Evolutionary conservation across 2,329 filamentous ascomycete genomes (phyloP), one percentile per base, ranked within the genome.

Genomic region (Aspergillus alliaceus): DNA sequence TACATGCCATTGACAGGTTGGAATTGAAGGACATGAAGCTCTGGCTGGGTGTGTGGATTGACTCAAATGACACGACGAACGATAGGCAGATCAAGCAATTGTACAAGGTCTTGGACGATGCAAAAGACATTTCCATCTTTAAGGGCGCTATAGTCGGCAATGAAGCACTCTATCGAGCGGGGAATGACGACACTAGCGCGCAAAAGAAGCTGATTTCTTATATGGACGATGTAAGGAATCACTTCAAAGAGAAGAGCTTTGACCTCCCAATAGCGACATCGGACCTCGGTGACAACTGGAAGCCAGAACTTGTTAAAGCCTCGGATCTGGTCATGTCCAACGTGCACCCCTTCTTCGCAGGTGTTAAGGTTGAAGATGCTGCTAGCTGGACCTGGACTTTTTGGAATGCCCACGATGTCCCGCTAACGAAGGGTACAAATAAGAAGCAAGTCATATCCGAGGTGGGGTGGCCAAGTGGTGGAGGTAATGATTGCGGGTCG

Each of bases 271-370:
- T 98, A 12, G 90, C 92, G 1, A 96, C 91, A 0, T 92, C 90
- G 0, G 93, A 98, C 71, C 82, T 98, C 0, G 93, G 93, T 25
- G 88, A 95, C 67, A 89, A 93, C 67, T 98, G 93, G 93, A 88
- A 86, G 2, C 69, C 81, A 0, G 79, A 81, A 2, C 84, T 98
- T 18, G 90, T 89, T 0, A 66, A 77, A 4, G 81, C 86, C 51
- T 90, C 91, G 40, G 93, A 98, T 73, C 87, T 90, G 67, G 87
- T 98, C 75, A 97, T 98, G 93, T 89, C 91, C 65, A 98, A 98
- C 71, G 90, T 98, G 54, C 95, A 98, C 71, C 93, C 95, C 0
- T 97, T 98, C 82, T 98, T 98, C 70, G 90, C 88, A 0, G 93
- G 93, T 47, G 86, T 91, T 12, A 79, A 83, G 0, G 88, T 86